Conservation (phyloP, 331 rosid genomes). For the Prunus yedoensis region DNA sequence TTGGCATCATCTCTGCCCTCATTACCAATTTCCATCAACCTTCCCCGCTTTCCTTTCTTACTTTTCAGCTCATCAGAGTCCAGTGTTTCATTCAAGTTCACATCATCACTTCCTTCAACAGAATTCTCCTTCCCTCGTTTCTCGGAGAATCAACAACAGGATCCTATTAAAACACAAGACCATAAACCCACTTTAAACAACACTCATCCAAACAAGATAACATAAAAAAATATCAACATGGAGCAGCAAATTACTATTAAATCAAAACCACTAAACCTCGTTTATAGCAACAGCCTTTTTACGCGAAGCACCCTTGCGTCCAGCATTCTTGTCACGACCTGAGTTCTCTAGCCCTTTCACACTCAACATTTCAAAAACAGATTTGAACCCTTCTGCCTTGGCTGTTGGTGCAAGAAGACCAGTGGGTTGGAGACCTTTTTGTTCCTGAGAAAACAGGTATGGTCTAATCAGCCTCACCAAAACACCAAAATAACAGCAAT, state of each 20-base stretch:
- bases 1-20: slow-evolving; percentile 28
- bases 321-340: slow-evolving; percentile 20
- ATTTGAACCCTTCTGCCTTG: slow-evolving; percentile 62
- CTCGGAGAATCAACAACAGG: slow-evolving; percentile 30
- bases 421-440: slow-evolving; percentile 67
- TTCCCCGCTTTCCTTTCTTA: slow-evolving; percentile 50
- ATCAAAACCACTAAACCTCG: slow-evolving; percentile 33
- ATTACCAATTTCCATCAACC: slow-evolving; percentile 54
- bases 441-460: slow-evolving; percentile 48
- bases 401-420: slow-evolving; percentile 53
- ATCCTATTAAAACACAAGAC: slow-evolving; percentile 38
- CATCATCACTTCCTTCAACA: slow-evolving; percentile 28
- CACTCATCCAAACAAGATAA: not conserved
- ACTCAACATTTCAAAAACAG: slow-evolving; percentile 63
- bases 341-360: slow-evolving; percentile 26
- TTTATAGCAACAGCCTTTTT: not conserved
- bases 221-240: slow-evolving; percentile 3
- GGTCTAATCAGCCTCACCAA: not conserved
- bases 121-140: slow-evolving; percentile 66
- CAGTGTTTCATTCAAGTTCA: slow-evolving; percentile 18
- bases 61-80: slow-evolving; percentile 18
- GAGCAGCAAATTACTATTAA: not conserved
- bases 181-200: not conserved
- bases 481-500: not conserved
- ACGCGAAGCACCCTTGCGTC: not conserved